Conservation (phyloP, 108 stramenopile species). For the Nannochloropsis oceanica region DNA sequence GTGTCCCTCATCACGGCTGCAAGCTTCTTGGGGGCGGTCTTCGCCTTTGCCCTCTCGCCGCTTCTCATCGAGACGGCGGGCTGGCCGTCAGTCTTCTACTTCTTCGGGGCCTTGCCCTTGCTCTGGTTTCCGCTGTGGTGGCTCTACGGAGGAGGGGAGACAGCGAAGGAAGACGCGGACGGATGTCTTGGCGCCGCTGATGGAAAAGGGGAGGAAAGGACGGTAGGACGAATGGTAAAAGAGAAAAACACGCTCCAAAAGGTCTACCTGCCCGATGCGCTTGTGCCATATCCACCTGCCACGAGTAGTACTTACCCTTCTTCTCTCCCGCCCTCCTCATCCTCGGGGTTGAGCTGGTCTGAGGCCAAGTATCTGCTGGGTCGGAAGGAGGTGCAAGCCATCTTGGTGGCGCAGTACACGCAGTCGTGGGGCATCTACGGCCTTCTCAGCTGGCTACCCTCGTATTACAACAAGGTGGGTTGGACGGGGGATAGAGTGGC, state of each 20-base stretch:
- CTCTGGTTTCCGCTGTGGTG: conserved; percentile 21
- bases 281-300: not conserved
- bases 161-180: not conserved
- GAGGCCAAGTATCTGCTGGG: not conserved
- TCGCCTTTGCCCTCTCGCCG: conserved; percentile 22
- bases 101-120: conserved; percentile 16
- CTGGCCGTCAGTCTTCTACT: conserved; percentile 15
- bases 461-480: not conserved
- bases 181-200: not conserved
- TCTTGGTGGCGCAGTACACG: conserved; percentile 25
- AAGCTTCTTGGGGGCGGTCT: conserved; percentile 17
- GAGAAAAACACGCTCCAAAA: not conserved
- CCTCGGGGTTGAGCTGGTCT: not conserved
- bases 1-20: conserved; percentile 21
- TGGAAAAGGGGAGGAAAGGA: no score
- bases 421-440: conserved; percentile 32
- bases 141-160: not conserved
- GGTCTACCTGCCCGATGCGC: not conserved
- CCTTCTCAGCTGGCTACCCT: conserved; percentile 6
- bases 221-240: not conserved
- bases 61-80: conserved; percentile 5
- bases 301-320: not conserved
- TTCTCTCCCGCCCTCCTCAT: not conserved
- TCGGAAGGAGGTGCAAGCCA: conserved; percentile 12
- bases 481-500: not conserved